Percentiles rank a stretch among this genome's conserved stretches.
These are phyloP conservation scores for Rutstroemia sp. DNA, from an alignment of 2,329 filamentous ascomycete species.

Conservation along the genomic window DNA sequence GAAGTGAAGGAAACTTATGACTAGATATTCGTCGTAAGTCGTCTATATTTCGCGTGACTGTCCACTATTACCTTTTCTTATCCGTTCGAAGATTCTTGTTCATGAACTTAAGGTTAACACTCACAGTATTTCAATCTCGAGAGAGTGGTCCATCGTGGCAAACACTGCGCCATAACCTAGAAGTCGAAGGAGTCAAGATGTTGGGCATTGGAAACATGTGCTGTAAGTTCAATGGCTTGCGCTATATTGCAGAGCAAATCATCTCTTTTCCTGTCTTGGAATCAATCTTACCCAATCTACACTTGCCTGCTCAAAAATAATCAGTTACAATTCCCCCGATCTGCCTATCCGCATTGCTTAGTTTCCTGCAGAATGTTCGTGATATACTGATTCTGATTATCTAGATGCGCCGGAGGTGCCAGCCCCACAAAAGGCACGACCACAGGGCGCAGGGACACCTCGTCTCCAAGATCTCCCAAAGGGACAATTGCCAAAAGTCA, in stretches of 20 bases:
- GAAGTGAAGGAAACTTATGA: no score
- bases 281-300: no score
- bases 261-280: background rate
- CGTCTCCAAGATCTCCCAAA: background rate
- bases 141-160: background rate
- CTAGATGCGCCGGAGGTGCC: background rate
- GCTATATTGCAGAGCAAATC: background rate
- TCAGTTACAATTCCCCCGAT: no score
- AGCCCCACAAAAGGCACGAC: background rate
- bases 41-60: no score
- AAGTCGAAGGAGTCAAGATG: background rate
- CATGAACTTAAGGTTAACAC: no score
- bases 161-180: background rate
- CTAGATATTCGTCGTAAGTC: no score
- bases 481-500: background rate
- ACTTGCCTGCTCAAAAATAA: no score
- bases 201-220: conserved; percentile 3
- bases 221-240: background rate
- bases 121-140: no score
- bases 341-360: no score
- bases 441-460: background rate
- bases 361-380: background rate
- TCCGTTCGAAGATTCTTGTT: no score
- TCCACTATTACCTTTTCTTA: no score
- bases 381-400: background rate